Conservation (phyloP, 2,329 filamentous ascomycete genomes). For the Fusarium buharicum region DNA sequence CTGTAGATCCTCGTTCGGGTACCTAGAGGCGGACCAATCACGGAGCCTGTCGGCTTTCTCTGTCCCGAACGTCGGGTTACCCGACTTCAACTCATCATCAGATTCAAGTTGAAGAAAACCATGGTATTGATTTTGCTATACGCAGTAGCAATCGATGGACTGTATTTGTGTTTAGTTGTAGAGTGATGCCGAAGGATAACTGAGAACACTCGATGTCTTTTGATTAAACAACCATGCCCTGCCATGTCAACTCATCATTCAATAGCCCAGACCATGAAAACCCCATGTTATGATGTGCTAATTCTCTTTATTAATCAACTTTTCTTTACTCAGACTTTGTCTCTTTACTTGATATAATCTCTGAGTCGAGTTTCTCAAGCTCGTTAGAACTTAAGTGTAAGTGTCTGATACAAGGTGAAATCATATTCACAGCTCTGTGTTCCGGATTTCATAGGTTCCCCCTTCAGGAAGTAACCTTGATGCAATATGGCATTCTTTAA, state of each 20-base stretch:
- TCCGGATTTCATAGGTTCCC: not conserved
- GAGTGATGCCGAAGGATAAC: too few relatives aligned
- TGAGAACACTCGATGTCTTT: too few relatives aligned
- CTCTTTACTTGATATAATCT: too few relatives aligned
- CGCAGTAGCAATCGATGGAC: not conserved
- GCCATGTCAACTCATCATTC: too few relatives aligned
- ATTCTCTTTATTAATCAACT: too few relatives aligned
- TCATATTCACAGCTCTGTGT: not conserved
- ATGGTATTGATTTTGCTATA: not conserved
- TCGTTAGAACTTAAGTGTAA: not conserved
- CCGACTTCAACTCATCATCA: constrained; percentile 15
- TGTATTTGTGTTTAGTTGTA: too few relatives aligned
- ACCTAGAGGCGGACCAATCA: constrained; percentile 31
- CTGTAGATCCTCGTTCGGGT: not conserved
- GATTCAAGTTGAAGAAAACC: not conserved
- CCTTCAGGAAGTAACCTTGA: not conserved
- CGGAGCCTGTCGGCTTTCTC: not conserved
- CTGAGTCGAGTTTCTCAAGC: too few relatives aligned
- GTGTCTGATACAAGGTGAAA: not conserved
- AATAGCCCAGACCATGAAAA: too few relatives aligned
- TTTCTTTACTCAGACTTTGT: too few relatives aligned
- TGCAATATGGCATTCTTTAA: not conserved
- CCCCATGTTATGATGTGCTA: too few relatives aligned
- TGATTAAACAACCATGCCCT: too few relatives aligned
- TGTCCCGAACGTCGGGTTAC: constrained; percentile 8